Evolutionary conservation across 2,329 filamentous ascomycete genomes (phyloP).

Genomic region (Geosmithia flava): DNA sequence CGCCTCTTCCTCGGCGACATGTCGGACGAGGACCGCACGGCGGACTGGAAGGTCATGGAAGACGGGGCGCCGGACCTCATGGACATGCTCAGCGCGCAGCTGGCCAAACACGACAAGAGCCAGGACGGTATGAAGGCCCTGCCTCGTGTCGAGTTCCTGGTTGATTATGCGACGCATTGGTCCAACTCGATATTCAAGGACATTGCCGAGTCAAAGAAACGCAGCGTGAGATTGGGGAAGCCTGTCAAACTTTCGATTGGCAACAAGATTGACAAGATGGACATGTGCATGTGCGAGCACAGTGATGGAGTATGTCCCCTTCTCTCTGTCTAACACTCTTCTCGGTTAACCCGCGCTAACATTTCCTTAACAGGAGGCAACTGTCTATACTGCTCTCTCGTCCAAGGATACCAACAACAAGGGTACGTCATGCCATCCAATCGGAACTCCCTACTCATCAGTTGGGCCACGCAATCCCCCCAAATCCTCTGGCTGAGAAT

Average conservation of each 20-base stretch:
- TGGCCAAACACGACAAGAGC: constrained; percentile 27
- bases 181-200: constrained; percentile 51
- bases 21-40: constrained; percentile 35
- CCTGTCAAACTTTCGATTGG: constrained; percentile 32
- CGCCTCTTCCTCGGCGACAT: constrained; percentile 44
- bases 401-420: constrained; percentile 20
- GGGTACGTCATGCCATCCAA: constrained; percentile 15
- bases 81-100: constrained; percentile 34
- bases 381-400: constrained; percentile 27
- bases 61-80: constrained; percentile 28
- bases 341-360: neutral
- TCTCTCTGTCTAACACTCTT: neutral
- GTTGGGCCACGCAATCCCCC: neutral
- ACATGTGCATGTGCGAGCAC: constrained; percentile 11
- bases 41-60: constrained; percentile 29
- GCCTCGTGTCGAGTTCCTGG: constrained; percentile 51
- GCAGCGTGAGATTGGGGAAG: constrained; percentile 55
- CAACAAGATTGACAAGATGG: constrained; percentile 4
- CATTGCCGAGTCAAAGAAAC: constrained; percentile 57
- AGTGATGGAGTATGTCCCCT: constrained; percentile 16
- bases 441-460: neutral
- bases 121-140: constrained; percentile 36
- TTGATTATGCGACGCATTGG: constrained; percentile 42
- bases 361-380: constrained; percentile 15
- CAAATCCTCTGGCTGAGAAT: neutral